Evolutionary conservation across 2,329 filamentous ascomycete species (phyloP).

Genomic region (Didymellaceae sp.): DNA sequence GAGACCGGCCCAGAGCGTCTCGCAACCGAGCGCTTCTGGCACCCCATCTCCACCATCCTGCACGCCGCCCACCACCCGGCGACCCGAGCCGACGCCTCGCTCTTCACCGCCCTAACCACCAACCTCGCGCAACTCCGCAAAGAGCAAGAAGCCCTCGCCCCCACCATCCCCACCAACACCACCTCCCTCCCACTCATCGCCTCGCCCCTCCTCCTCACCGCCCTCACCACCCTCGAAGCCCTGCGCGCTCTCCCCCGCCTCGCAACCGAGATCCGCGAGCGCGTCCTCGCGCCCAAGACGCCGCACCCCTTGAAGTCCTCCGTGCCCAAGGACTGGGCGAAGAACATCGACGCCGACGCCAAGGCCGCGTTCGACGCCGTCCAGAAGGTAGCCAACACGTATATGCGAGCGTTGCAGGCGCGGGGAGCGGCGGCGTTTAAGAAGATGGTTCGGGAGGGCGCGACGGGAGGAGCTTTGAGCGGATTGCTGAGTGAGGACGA

Average conservation of each 20-base stretch:
- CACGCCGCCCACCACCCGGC: conserved; percentile 1
- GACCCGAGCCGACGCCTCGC: not conserved
- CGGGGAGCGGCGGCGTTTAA: conserved; percentile 29
- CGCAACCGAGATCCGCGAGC: conserved; percentile 22
- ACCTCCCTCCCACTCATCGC: conserved; percentile 25
- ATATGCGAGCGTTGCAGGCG: conserved; percentile 30
- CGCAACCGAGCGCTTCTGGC: conserved; percentile 3
- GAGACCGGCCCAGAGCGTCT: not conserved
- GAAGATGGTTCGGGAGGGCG: conserved; percentile 30
- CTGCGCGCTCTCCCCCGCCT: conserved; percentile 24
- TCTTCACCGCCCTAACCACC: conserved; percentile 6
- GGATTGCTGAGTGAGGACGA: conserved; percentile 31
- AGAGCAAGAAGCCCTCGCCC: conserved; percentile 20
- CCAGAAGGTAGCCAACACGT: conserved; percentile 19
- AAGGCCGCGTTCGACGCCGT: conserved; percentile 25
- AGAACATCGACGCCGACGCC: conserved; percentile 16
- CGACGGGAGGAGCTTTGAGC: conserved; percentile 31
- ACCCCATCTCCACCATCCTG: conserved; percentile 7
- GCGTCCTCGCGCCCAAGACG: conserved; percentile 24
- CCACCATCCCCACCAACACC: conserved; percentile 6
- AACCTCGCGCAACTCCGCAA: conserved; percentile 17
- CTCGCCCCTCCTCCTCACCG: conserved; percentile 32
- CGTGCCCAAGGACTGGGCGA: conserved; percentile 25
- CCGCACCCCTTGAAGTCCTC: conserved; percentile 24
- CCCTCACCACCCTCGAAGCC: conserved; percentile 35